phyloP scores from a whole-genome alignment of 2,329 filamentous ascomycete species.

The Fusarium subglutinans region DNA sequence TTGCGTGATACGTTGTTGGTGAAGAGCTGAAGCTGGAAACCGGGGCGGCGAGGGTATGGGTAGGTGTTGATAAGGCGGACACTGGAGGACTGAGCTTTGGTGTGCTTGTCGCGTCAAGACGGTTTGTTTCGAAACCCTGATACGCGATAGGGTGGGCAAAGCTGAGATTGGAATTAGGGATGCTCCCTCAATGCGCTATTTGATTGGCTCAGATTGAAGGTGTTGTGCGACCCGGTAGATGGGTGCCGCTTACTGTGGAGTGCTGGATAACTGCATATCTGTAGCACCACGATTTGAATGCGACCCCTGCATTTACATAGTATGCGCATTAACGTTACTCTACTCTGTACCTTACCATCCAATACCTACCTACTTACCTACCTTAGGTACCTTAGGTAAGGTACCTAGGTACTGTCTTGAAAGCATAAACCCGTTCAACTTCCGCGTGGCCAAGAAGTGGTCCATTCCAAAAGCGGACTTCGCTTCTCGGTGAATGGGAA shows the following conservation, averaged over 20 bases:
- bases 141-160: slow-evolving; percentile 32
- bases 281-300: not conserved
- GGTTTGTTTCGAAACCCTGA: slow-evolving; percentile 11
- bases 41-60: slow-evolving; percentile 1
- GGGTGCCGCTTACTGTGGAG: slow-evolving; percentile 1
- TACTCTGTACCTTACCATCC: not conserved
- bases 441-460: not conserved
- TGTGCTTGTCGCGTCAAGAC: slow-evolving; percentile 27
- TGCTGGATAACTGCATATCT: slow-evolving; percentile 18
- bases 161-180: slow-evolving; percentile 24
- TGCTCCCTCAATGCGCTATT: slow-evolving; percentile 11
- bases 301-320: not conserved
- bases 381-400: not conserved
- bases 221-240: slow-evolving; percentile 12
- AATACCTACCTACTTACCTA: too few relatives aligned
- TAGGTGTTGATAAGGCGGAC: slow-evolving; percentile 9
- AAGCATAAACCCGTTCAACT: not conserved
- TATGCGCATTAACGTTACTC: not conserved
- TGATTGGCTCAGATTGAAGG: slow-evolving; percentile 9
- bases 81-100: not conserved
- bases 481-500: not conserved
- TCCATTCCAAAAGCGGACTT: not conserved
- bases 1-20: not conserved
- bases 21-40: slow-evolving; percentile 4
- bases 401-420: not conserved